A percentile compares a stretch with the other conserved stretches of the same genome.
Evolutionary conservation across 1,284 basidiomycete species (phyloP).

Genomic region (Melanopsichium pennsylvanicum): DNA sequence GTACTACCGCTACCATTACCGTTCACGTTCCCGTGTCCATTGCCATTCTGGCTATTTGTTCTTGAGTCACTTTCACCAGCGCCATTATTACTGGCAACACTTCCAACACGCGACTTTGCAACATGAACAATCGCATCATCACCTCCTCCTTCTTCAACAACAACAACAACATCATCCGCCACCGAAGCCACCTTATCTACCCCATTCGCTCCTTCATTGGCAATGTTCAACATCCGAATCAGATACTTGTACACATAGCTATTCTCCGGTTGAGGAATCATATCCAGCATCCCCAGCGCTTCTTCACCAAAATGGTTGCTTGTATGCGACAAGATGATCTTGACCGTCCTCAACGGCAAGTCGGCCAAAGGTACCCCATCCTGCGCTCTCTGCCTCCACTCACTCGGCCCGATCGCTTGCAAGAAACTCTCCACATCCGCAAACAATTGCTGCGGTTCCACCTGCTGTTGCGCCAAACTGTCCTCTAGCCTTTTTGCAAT

Average conservation of each 20-base stretch:
- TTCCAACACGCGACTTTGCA: slow-evolving; percentile 13
- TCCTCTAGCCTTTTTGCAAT: slow-evolving; percentile 91
- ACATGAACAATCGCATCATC: slow-evolving; percentile 73
- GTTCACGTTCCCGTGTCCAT: slow-evolving; percentile 2
- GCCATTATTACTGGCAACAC: background rate
- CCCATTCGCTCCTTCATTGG: no score
- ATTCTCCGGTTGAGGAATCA: slow-evolving; percentile 56
- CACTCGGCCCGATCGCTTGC: slow-evolving; percentile 89
- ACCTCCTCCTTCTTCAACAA: no score
- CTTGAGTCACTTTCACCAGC: slow-evolving; percentile 69
- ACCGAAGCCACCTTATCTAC: no score
- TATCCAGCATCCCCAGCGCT: slow-evolving; percentile 54
- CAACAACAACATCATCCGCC: no score
- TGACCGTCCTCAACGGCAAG: slow-evolving; percentile 95
- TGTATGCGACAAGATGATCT: slow-evolving; percentile 70
- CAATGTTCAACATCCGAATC: slow-evolving; percentile 55
- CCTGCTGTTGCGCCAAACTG: slow-evolving; percentile 79
- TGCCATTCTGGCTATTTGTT: slow-evolving; percentile 67
- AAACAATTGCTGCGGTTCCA: slow-evolving; percentile 88
- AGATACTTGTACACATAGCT: slow-evolving; percentile 62
- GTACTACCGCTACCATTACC: background rate
- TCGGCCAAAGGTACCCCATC: slow-evolving; percentile 93
- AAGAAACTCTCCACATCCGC: slow-evolving; percentile 94
- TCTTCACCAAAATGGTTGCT: slow-evolving; percentile 54
- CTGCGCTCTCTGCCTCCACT: slow-evolving; percentile 89